phyloP scores from a whole-genome alignment of 345 rosid genomes.

The Euclidium syriacum region DNA sequence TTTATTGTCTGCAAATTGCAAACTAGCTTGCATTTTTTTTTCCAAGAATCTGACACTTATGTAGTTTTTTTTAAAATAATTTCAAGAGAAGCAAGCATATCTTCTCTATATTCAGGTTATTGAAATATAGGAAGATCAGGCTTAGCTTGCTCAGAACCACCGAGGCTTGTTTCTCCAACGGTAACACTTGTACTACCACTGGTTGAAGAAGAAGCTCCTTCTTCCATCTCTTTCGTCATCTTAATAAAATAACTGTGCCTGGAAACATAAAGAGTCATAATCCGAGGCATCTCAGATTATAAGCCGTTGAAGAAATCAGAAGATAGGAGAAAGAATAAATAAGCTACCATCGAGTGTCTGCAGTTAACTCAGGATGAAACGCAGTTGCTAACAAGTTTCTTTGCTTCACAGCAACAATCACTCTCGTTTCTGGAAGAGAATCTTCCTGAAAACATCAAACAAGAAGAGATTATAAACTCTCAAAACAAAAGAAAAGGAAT shows the following conservation, averaged over 20 bases:
- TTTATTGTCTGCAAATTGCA: conserved; percentile 4
- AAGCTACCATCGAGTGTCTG: conserved; percentile 81
- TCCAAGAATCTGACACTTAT: conserved; percentile 11
- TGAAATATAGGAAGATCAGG: conserved; percentile 75
- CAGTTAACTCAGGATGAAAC: conserved; percentile 94
- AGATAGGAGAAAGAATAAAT: neutral
- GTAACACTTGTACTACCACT: conserved; percentile 35
- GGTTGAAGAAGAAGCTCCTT: conserved; percentile 41
- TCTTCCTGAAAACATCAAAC: conserved; percentile 42
- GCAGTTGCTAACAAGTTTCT: conserved; percentile 83
- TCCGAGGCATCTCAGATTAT: neutral
- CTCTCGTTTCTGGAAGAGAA: conserved; percentile 57
- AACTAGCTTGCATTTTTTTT: conserved; percentile 14
- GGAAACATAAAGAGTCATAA: conserved; percentile 12
- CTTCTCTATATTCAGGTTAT: conserved; percentile 14
- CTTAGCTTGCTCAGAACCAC: conserved; percentile 38
- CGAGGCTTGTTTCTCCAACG: conserved; percentile 36
- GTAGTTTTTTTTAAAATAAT: conserved; percentile 16
- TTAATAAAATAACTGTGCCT: conserved; percentile 92
- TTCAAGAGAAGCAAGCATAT: conserved; percentile 4
- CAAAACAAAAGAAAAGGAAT: neutral
- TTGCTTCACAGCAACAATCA: conserved; percentile 82
- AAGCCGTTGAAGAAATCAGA: neutral
- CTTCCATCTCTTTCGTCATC: conserved; percentile 55
- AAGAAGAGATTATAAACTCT: neutral